Evolutionary conservation across 2,329 filamentous ascomycete genomes (phyloP), one percentile per base, ranked within the genome.

Genomic region (Dactylella cylindrospora): DNA sequence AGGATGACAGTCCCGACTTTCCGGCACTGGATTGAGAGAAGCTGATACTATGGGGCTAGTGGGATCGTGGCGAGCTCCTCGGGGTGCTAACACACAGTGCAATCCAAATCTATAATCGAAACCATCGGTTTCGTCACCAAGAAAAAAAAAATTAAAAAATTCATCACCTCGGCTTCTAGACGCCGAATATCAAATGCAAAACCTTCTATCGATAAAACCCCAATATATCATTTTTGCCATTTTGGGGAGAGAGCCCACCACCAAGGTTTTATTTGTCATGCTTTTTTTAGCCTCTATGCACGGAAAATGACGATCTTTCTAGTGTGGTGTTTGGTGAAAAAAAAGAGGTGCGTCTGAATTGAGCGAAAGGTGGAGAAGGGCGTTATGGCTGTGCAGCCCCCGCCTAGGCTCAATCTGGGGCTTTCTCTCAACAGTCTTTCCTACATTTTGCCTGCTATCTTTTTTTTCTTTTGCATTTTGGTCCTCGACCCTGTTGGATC

Each of bases 211-310:
- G 57, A 54, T 61, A 52, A 52, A 52, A 15, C 31, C 31, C 39
- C 28, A 20, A 17, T 15, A 17, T 51, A 51, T 20, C 20, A 12
- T 17, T 28, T 36, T 44, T 50, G 46, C 49, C 22, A 29, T 54
- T 62, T 50, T 49, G 57, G 57, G 54, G 35, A 20, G n/a, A n/a
- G n/a, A n/a, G n/a, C n/a, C n/a, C n/a, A n/a, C n/a, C n/a, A n/a
- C n/a, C n/a, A 32, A 29, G 26, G 23, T 10, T 38, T 54, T 47
- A 62, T 62, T 62, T 62, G 57, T 62, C 57, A 62, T 54, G 33
- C 35, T 31, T 25, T 15, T 50, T 38, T 62, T 47, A 54, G 57
- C 49, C 49, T 62, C 38, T 49, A 61, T 61, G 35, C 46, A 39
- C n/a, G n/a, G n/a, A 43, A 49, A 20, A 43, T 49, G 49, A 49